Evolutionary conservation across 345 rosid species (phyloP), one percentile per base, ranked within the genome.

Genomic region (Lepidium africanum): DNA sequence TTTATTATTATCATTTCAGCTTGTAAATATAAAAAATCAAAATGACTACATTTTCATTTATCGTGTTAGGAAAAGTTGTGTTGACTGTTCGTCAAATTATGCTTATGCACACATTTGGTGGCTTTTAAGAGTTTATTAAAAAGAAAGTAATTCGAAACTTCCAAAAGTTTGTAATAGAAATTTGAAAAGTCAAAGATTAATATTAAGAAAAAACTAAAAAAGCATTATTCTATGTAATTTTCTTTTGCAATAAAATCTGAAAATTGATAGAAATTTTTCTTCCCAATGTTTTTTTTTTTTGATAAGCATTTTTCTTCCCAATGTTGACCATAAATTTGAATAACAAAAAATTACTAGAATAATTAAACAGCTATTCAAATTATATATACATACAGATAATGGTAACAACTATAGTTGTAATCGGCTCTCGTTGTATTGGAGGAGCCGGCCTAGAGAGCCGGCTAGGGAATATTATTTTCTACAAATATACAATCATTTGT

Each of bases 361-460:
- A 63, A 36, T n/a, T 14, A 42, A 55, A 54, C 39, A 43, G 8
- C 21, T 42, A 52, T 14, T 51, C 27, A 13, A 51, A 51, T 25
- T 40, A 9, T 37, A 57, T 11, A 23, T 13, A 40, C 41, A 45
- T 9, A 23, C 11, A 38, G 7, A 45, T 62, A 62, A 63, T 54
- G 63, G 63, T 54, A 71, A 63, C 50, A 25, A 51, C 62, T 61
- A 54, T 13, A 63, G 76, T 47, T 25, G 65, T 32, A 27, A 55
- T 64, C 9, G 14, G 41, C 19, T 39, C 10, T 47, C 51, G 65
- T 49, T 72, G 65, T 72, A 47, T 13, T 7, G 47, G 55, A 10
- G 47, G 55, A 43, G 8, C 38, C 69, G 75, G 69, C 63, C 25
- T 63, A 43, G 17, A 55, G 15, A 71, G 64, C 76, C 69, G 76